These are phyloP conservation scores for Amyloporia xantha DNA, from an alignment of 768 basidiomycete genomes.

Conservation along the genomic window DNA sequence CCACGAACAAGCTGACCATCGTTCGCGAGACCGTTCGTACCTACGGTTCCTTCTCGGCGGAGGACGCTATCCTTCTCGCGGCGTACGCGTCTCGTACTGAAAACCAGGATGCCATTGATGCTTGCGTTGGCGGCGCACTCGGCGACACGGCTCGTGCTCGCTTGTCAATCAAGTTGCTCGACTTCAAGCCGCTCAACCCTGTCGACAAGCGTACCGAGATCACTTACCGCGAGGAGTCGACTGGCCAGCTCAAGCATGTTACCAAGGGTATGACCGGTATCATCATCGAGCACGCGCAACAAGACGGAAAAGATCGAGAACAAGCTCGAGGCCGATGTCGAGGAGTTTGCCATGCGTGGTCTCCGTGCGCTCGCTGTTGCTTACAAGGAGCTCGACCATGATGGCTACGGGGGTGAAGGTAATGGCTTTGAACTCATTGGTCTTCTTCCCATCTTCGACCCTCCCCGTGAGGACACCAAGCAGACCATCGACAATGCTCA, in stretches of 20 bases:
- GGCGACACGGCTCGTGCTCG: conserved; percentile 72
- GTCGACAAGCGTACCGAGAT: too few species aligned
- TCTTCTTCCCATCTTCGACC: too few species aligned
- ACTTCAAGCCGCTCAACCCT: too few species aligned
- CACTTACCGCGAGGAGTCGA: conserved; percentile 83
- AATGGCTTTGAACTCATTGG: conserved; percentile 96
- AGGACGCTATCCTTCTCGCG: too few species aligned
- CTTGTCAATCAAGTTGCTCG: conserved; percentile 86
- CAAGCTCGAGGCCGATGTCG: too few species aligned
- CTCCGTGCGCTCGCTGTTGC: too few species aligned
- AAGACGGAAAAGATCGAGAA: conserved; percentile 91
- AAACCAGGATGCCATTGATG: conserved; percentile 98
- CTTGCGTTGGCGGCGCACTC: conserved; percentile 75
- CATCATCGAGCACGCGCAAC: conserved; percentile 98
- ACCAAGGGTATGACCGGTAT: too few species aligned
- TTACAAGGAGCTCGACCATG: conserved; percentile 83
- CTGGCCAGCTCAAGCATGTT: conserved; percentile 96
- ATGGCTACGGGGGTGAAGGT: conserved; percentile 78
- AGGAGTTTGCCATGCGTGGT: too few species aligned
- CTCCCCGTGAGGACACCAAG: conserved; percentile 96
- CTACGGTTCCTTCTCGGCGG: conserved; percentile 83
- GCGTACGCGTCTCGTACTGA: too few species aligned
- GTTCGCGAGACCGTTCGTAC: conserved; percentile 87
- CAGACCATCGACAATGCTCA: conserved; percentile 97
- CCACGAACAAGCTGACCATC: conserved; percentile 99